A percentile compares a stretch with the other conserved stretches of the same genome.
These are phyloP conservation scores for Eimeria praecox DNA, from an alignment of 169 alveolate genomes.

Conservation along the genomic window DNA sequence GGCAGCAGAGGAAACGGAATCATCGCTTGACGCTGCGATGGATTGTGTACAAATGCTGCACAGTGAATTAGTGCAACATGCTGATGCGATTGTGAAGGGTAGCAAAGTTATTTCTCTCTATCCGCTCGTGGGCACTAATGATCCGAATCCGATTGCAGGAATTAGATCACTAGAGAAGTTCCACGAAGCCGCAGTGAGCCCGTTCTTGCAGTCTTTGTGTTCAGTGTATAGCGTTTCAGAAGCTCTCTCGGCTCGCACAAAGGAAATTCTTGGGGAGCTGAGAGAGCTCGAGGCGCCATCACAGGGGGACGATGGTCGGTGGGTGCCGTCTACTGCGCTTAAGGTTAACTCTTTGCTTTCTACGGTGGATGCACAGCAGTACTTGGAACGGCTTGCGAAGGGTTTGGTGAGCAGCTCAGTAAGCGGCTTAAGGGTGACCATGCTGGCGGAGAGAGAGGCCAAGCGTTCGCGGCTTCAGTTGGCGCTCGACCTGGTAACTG, in stretches of 20 bases:
- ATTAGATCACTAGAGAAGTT: neutral
- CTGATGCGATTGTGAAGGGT: neutral
- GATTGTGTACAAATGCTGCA: neutral
- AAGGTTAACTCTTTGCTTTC: constrained; percentile 12
- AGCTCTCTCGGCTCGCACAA: neutral
- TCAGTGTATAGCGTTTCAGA: constrained; percentile 8
- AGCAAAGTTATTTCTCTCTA: constrained; percentile 13
- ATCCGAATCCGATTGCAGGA: neutral
- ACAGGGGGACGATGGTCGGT: neutral
- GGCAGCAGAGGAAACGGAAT: neutral
- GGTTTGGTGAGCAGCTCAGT: constrained; percentile 10
- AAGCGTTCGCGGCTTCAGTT: neutral
- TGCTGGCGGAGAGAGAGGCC: constrained; percentile 34
- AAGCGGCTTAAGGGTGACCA: constrained; percentile 23
- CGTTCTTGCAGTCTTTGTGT: neutral
- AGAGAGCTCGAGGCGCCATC: neutral
- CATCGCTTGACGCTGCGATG: neutral
- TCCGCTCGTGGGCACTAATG: neutral
- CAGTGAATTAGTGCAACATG: neutral
- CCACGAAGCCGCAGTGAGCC: constrained; percentile 28
- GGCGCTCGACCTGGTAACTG: neutral
- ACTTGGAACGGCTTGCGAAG: neutral
- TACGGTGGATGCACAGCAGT: neutral
- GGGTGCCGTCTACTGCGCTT: neutral
- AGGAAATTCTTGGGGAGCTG: neutral